phyloP scores from a whole-genome alignment of 2,329 filamentous ascomycete genomes.

The Phialemonium atrogriseum region DNA sequence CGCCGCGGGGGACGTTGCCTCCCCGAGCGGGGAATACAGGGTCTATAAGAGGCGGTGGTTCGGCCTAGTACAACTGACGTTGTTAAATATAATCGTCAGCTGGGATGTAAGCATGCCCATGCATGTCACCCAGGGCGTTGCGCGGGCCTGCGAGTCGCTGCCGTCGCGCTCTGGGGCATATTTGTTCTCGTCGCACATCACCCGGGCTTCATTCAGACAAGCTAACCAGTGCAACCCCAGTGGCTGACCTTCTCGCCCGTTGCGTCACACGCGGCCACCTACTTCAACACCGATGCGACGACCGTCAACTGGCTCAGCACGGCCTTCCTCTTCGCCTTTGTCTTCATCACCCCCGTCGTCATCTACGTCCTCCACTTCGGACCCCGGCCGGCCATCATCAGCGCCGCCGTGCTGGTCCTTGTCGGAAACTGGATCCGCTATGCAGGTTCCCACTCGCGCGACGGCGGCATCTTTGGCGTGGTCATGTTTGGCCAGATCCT shows the following conservation, averaged over 20 bases:
- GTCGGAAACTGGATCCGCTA: slow-evolving; percentile 89
- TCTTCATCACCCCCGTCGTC: slow-evolving; percentile 59
- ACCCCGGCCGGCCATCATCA: slow-evolving; percentile 69
- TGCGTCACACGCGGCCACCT: slow-evolving; percentile 62
- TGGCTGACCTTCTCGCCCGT: slow-evolving; percentile 92
- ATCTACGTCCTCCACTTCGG: slow-evolving; percentile 75
- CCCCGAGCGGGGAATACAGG: slow-evolving; percentile 21
- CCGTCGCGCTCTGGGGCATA: too few relatives aligned
- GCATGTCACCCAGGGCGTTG: too few relatives aligned
- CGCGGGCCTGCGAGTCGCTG: too few relatives aligned
- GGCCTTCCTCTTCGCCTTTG: slow-evolving; percentile 78
- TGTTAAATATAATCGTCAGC: slow-evolving; percentile 87
- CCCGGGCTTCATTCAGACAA: background rate
- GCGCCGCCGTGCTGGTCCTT: slow-evolving; percentile 64
- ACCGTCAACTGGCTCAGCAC: slow-evolving; percentile 92
- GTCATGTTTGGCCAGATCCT: slow-evolving; percentile 90
- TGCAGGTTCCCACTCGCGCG: slow-evolving; percentile 49
- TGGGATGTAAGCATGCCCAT: slow-evolving; percentile 98
- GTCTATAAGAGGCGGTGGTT: slow-evolving; percentile 83
- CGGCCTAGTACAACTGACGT: slow-evolving; percentile 71
- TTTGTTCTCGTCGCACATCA: too few relatives aligned
- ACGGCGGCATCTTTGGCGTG: slow-evolving; percentile 59
- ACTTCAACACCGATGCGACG: slow-evolving; percentile 66
- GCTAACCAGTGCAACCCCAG: slow-evolving; percentile 30
- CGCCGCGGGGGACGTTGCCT: slow-evolving; percentile 4